Evolutionary conservation across 176 grass and related monocot genomes (phyloP).

Genomic region (Eremochloa ophiuroides): DNA sequence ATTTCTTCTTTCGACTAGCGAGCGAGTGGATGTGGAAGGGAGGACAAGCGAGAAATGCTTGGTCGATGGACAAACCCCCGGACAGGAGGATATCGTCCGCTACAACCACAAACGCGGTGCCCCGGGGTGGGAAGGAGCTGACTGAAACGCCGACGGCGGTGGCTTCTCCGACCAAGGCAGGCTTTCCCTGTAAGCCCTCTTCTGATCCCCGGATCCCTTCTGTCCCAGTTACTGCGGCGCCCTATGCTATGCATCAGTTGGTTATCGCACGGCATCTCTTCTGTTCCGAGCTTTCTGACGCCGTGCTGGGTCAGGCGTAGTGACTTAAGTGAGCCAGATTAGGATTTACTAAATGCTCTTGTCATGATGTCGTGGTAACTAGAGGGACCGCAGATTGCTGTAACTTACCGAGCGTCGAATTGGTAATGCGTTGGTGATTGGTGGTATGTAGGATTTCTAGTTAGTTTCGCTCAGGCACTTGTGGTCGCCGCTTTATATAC

Average conservation of each 20-base stretch:
- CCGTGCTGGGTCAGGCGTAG: neutral
- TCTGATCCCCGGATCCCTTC: neutral
- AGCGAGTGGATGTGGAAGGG: too few relatives aligned
- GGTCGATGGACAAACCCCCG: neutral
- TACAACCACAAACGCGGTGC: neutral
- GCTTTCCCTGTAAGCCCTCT: neutral
- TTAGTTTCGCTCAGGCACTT: neutral
- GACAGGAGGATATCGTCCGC: neutral
- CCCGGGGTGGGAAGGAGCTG: neutral
- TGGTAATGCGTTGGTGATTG: neutral
- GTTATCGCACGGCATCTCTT: neutral
- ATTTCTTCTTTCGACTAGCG: neutral
- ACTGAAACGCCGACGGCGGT: neutral
- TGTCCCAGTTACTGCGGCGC: neutral
- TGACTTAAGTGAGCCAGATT: neutral
- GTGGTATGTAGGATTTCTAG: neutral
- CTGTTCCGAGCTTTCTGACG: neutral
- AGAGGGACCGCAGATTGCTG: neutral
- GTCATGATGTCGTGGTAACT: neutral
- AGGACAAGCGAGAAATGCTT: too few relatives aligned
- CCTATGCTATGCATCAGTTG: neutral
- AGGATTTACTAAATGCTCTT: neutral
- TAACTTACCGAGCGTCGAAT: neutral
- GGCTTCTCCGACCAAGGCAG: neutral
- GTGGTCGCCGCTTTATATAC: neutral